phyloP scores from a whole-genome alignment of 441 rosid species.

The Caryocar brasiliense region DNA sequence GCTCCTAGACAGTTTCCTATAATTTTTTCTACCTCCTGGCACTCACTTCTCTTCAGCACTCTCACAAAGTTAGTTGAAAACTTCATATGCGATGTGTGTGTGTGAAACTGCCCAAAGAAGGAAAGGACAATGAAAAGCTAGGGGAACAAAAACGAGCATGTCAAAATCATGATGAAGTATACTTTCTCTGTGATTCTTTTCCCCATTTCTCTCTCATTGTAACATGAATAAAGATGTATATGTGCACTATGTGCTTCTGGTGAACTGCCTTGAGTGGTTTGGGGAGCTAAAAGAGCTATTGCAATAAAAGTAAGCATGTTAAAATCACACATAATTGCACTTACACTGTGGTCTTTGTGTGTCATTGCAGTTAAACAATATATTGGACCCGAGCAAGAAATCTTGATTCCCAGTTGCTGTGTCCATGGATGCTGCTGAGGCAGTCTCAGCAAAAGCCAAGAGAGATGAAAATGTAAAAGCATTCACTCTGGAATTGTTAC shows the following conservation, averaged over 20 bases:
- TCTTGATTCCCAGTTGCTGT: background rate
- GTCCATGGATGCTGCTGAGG: constrained; percentile 10
- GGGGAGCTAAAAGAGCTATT: background rate
- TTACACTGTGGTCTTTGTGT: constrained; percentile 17
- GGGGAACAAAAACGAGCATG: too few species aligned
- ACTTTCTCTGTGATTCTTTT: too few species aligned
- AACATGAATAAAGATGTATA: too few species aligned
- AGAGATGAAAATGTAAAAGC: constrained; percentile 36
- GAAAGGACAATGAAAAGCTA: too few species aligned
- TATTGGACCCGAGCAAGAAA: background rate
- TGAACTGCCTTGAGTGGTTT: too few species aligned
- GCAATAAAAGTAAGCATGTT: background rate
- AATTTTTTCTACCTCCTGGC: too few species aligned
- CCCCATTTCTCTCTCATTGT: too few species aligned
- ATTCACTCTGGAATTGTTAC: constrained; percentile 7
- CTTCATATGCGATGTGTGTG: background rate
- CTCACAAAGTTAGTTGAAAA: background rate
- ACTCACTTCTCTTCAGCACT: too few species aligned
- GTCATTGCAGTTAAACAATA: constrained; percentile 2
- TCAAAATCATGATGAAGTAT: too few species aligned
- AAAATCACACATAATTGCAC: background rate
- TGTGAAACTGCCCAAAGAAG: background rate
- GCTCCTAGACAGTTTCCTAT: background rate
- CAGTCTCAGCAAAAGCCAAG: constrained; percentile 50
- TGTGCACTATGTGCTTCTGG: too few species aligned